Evolutionary conservation across 306 rosid species (phyloP).

Genomic region (Urtica urens): DNA sequence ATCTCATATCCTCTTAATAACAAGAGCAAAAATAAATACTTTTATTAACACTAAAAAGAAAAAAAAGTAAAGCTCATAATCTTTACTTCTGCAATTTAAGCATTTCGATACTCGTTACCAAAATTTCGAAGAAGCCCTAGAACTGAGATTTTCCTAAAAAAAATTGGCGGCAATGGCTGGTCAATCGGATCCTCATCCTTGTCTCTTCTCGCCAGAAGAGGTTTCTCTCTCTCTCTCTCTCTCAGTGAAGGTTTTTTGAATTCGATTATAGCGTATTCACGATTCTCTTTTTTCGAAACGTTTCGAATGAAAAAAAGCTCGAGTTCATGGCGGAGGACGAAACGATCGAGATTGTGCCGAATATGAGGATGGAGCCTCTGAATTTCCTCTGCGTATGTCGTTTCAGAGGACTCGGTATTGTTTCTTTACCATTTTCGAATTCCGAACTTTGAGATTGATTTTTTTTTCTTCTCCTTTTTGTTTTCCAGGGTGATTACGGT

Average conservation of each 20-base stretch:
- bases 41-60: too few relatives aligned
- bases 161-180: neutral
- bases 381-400: constrained; percentile 48
- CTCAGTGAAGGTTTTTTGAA: neutral
- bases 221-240: constrained; percentile 3
- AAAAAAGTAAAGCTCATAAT: too few relatives aligned
- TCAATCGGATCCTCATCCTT: constrained; percentile 10
- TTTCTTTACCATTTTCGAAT: too few relatives aligned
- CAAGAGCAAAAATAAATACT: too few relatives aligned
- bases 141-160: too few relatives aligned
- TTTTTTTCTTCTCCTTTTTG: neutral
- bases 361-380: constrained; percentile 74
- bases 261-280: neutral
- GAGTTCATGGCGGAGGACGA: constrained; percentile 14
- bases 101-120: too few relatives aligned
- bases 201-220: constrained; percentile 3
- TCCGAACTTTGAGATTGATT: neutral
- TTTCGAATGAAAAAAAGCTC: neutral
- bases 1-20: too few relatives aligned
- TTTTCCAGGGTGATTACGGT: constrained; percentile 79
- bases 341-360: constrained; percentile 30
- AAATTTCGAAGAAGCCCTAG: too few relatives aligned
- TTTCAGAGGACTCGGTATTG: neutral
- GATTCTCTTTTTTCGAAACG: neutral
- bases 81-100: too few relatives aligned